A percentile compares a stretch with the other conserved stretches of the same genome.
Evolutionary conservation across 2,329 filamentous ascomycete species (phyloP).

Genomic region (Graphilbum sp.): DNA sequence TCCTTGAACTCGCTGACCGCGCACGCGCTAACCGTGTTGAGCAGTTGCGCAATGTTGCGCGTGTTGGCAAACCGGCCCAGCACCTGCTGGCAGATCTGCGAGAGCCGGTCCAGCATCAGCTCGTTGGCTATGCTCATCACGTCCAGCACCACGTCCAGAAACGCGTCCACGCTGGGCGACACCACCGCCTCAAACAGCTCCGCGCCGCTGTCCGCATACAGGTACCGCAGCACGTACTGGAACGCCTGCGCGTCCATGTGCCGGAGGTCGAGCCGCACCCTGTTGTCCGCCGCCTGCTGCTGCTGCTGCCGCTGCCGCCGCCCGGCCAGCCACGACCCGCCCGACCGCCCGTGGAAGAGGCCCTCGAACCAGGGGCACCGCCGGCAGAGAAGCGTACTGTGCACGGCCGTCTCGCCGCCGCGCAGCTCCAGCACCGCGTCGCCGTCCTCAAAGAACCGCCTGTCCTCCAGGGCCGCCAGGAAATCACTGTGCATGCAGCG

Average conservation of each 20-base stretch:
- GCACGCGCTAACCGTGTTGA: conserved; percentile 76
- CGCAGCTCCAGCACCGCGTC: conserved; percentile 69
- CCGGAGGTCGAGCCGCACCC: conserved; percentile 60
- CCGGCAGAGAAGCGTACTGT: conserved; percentile 65
- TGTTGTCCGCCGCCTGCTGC: too few species aligned
- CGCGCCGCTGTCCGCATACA: conserved; percentile 70
- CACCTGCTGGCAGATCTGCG: conserved; percentile 73
- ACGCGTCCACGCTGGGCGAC: conserved; percentile 28
- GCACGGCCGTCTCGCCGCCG: conserved; percentile 52
- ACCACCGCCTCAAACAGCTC: conserved; percentile 70
- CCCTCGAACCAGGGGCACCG: conserved; percentile 87
- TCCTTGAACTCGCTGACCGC: conserved; percentile 76
- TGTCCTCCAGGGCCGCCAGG: conserved; percentile 48
- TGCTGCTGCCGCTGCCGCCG: conserved; percentile 24
- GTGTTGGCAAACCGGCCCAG: conserved; percentile 73
- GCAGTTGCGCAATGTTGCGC: conserved; percentile 68
- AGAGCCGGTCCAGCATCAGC: conserved; percentile 82
- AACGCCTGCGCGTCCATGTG: conserved; percentile 65
- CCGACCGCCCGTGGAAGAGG: conserved; percentile 75
- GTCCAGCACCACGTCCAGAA: conserved; percentile 78
- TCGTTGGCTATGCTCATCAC: conserved; percentile 85
- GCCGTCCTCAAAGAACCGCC: conserved; percentile 57
- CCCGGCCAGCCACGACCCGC: conserved; percentile 66
- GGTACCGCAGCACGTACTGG: conserved; percentile 56
- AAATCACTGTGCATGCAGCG: conserved; percentile 54